Evolutionary conservation across 2,329 filamentous ascomycete genomes (phyloP), one percentile per base, ranked within the genome.

Genomic region (Calonectria fujianensis): DNA sequence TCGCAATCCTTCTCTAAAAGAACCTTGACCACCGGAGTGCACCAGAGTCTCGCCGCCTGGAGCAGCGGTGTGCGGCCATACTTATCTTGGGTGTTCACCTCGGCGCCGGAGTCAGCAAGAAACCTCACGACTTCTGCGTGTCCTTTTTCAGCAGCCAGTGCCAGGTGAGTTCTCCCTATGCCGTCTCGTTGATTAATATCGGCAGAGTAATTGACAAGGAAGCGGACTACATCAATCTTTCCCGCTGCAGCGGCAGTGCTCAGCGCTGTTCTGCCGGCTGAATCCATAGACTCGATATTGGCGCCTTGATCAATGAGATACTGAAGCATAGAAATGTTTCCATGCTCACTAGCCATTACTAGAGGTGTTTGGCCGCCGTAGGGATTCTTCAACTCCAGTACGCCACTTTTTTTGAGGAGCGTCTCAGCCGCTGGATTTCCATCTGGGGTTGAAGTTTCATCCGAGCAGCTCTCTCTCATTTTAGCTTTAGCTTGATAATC

Each of bases 1-100:
- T 41, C 35, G n/a, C 57, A 63, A 14, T 20, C 57, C 37, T 45
- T 63, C 2, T 63, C 37, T 27, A 63, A 41, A 31, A 63, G 57
- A 13, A 63, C 57, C 8, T 41, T 63, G 24, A 63, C 32, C 5
- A 63, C 57, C 8, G 57, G 4, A 29, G 29, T 41, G 27, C 18
- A 16, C 35, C 35, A 63, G 8, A 41, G 24, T 13, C 10, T 41
- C 24, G 57, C 37, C 2, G 57, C 57, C 0, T 18, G 14, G 16
- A 27, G 6, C 24, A 63, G 24, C 27, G 57, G 57, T 20, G 57
- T 63, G 14, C 57, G 35, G n/a, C 57, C 57, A 39, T 10, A 18
- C 18, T 11, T 29, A 18, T 63, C 57, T 29, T 63, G 57, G n/a
- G n/a, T 18, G 24, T 63, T 63, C 10, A 63, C n/a, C 4, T 63